Evolutionary conservation across 129 eudicot species (phyloP), one percentile per base, ranked within the genome.

Genomic region (Chrysanthemum seticuspe): DNA sequence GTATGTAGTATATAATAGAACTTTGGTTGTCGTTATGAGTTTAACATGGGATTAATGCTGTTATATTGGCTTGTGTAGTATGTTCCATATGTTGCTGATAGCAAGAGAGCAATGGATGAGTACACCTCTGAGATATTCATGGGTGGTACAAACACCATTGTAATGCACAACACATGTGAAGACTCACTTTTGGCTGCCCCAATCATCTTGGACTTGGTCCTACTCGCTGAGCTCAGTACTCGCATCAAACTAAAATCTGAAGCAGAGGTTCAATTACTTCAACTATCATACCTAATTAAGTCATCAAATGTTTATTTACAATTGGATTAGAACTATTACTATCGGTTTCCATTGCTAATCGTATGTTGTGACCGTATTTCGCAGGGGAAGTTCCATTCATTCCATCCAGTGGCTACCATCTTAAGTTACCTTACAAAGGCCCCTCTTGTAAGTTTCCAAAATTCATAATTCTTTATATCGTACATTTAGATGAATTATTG

Each of bases 91-190:
- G 97, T 93, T 9, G 98, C 87, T 19, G 98, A 93, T 77, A 90
- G 96, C 84, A 93, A 93, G 84, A 90, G 97, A 68, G 98, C 98
- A 2, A 93, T 93, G 98, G 98, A 93, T 56, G 96, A 93, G 82
- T 93, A 93, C 91, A 93, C 92, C 5, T 87, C 98, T 1, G 98
- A 93, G 84, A 93, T 93, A 62, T 93, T 93, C 85, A 82, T 93
- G 96, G 97, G 98, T 3, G 98, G 98, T 3, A 89, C 75, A 77
- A 93, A 68, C 89, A 93, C 97, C 12, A 89, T 93, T 0, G 98
- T 93, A 44, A 40, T 93, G 78, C 98, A 93, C 86, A 93, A 93
- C 82, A 93, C 95, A 12, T 93, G 98, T n/a, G 96, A 93, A 75
- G 97, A 93, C 69, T 93, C 98, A 0, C 89, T 93, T 10, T 72